Base-by-base conservation (phyloP, 352 stramenopile species). In the Phytophthora chlamydospora region DNA sequence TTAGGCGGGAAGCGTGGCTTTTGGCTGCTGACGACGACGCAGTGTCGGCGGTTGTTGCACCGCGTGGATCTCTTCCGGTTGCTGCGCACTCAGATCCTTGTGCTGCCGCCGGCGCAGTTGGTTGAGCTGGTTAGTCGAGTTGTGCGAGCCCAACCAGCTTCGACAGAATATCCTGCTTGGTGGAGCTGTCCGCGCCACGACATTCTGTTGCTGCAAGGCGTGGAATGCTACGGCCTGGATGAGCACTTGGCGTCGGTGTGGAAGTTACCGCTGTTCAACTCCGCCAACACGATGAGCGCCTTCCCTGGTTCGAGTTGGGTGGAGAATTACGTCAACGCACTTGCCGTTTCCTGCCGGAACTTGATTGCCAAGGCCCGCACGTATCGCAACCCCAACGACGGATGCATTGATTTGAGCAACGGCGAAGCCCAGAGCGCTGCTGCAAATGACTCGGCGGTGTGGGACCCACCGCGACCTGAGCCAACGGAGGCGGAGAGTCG, bases 141-240 rank as follows among this genome's bases (percentile, higher is more conserved):
- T 0, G 67, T 91, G 17, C 63, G 54, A 43, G 70, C 68, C 7
- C 61, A 73, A 13, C 34, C 51, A 1, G 33, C 62, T 3, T 60
- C 61, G 12, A 78, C 61, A 11, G 61, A 75, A 11, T 91, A 81
- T 44, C 88, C 88, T 41, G 14, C 31, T 34, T 96, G 88, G 88
- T 96, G 88, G 88, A 80, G 58, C 47, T 83, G 73, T 24, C 88
- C 88, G 8, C 73, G 75, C 9, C 84, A 91, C 54, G 88, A 96
- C 39, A 88, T 93, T 55, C 41, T 93, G 52, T 65, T 96, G 49
- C 66, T 95, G 31, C 88, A 94, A 62, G 86, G 81, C 40, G 80
- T 95, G 16, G 88, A 95, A 52, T 91, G 78, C 57, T 92, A 88
- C 58, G 88, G 88, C 9, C 62, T 96, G 33, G 88, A 94, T 48